These are phyloP conservation scores for Lipomyces orientalis DNA, from an alignment of 805 yeast genomes.

Conservation along the genomic window DNA sequence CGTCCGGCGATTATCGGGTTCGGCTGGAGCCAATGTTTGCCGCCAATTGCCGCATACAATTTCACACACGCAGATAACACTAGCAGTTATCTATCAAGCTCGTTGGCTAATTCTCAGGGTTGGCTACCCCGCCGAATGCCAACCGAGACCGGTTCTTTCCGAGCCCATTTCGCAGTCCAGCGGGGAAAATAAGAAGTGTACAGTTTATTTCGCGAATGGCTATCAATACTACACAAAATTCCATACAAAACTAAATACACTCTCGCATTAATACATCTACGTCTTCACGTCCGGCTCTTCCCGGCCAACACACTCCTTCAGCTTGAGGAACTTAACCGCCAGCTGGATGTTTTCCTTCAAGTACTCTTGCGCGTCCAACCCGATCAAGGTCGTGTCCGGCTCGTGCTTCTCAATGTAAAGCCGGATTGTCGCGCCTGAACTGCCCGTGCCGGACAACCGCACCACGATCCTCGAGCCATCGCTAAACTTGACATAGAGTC, in stretches of 20 bases:
- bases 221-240: neutral
- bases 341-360: constrained; percentile 64
- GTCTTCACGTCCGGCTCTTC: constrained; percentile 91
- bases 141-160: neutral
- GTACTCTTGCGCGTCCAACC: constrained; percentile 65
- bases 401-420: constrained; percentile 87
- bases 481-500: constrained; percentile 78
- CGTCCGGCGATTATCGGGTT: too few relatives aligned
- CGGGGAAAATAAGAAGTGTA: neutral
- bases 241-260: neutral
- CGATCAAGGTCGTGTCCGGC: constrained; percentile 57
- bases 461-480: constrained; percentile 86
- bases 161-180: neutral
- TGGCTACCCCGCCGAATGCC: neutral
- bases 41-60: neutral
- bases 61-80: neutral
- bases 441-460: constrained; percentile 95
- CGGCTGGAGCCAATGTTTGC: too few relatives aligned
- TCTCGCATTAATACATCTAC: constrained; percentile 42
- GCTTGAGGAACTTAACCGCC: constrained; percentile 70
- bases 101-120: too few relatives aligned
- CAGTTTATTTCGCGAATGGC: neutral
- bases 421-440: constrained; percentile 96
- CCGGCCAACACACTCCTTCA: constrained; percentile 76
- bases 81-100: neutral